phyloP scores from a whole-genome alignment of 306 rosid species.

The Gynostemma pentaphyllum region DNA sequence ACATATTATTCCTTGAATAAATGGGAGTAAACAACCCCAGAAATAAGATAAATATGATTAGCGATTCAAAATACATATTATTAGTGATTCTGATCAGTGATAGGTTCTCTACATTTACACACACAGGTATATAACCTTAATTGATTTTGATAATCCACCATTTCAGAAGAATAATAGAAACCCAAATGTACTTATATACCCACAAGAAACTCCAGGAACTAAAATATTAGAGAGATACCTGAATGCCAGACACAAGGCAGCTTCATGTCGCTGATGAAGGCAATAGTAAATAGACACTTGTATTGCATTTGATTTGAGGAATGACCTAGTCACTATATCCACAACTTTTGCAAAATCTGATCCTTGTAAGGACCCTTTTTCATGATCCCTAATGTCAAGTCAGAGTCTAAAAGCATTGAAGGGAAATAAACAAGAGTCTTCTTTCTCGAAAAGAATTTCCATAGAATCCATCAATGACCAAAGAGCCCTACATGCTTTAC shows the following conservation, averaged over 20 bases:
- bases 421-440: conserved; percentile 46
- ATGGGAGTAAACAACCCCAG: neutral
- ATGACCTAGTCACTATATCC: conserved; percentile 55
- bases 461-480: conserved; percentile 67
- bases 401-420: conserved; percentile 34
- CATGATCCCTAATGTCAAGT: conserved; percentile 32
- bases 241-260: conserved; percentile 56
- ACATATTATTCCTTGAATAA: neutral
- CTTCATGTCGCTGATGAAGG: conserved; percentile 64
- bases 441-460: conserved; percentile 40
- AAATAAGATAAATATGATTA: neutral
- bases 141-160: neutral
- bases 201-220: neutral
- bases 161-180: neutral
- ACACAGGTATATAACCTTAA: too few species aligned
- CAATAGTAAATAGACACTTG: conserved; percentile 70
- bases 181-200: too few species aligned
- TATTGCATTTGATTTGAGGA: conserved; percentile 56
- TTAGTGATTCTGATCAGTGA: too few species aligned
- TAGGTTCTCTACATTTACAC: neutral
- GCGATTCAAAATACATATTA: too few species aligned
- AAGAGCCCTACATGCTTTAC: conserved; percentile 70
- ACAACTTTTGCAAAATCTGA: conserved; percentile 45
- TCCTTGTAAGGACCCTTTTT: conserved; percentile 29
- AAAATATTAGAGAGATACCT: conserved; percentile 37